A percentile compares a stretch with the other conserved stretches of the same genome.
Conservation (phyloP, 331 rosid genomes). For the Telfairia occidentalis region DNA sequence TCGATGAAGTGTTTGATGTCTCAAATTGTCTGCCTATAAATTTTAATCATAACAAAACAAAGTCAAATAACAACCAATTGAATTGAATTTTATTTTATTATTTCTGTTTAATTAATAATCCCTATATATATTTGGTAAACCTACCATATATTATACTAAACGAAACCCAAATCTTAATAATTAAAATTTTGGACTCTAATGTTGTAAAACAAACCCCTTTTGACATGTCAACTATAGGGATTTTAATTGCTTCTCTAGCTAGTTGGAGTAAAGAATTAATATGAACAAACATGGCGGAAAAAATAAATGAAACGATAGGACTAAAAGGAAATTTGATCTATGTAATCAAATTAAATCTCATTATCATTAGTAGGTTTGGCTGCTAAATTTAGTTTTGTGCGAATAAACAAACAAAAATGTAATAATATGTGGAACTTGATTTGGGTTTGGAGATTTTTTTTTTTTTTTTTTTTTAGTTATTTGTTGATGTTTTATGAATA, state of each 20-base stretch:
- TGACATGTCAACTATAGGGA: neutral
- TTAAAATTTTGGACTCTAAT: neutral
- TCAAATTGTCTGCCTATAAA: slow-evolving; percentile 66
- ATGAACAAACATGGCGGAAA: neutral
- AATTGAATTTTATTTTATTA: no score
- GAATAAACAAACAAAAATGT: no score
- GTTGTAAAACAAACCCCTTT: neutral
- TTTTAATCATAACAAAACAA: neutral
- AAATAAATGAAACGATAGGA: neutral
- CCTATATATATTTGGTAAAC: neutral
- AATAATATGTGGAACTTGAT: no score
- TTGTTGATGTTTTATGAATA: no score
- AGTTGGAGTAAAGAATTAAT: no score
- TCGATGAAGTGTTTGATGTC: slow-evolving; percentile 67
- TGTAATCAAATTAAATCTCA: no score
- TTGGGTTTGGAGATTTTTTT: no score
- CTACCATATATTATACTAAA: neutral
- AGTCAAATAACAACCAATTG: neutral
- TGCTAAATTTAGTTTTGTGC: no score
- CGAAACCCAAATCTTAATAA: neutral
- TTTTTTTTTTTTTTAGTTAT: no score
- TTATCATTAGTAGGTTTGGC: no score
- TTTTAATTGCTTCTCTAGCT: no score
- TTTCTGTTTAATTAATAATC: neutral
- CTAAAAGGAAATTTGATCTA: no score